A percentile compares a stretch with the other conserved stretches of the same genome.
phyloP scores from a whole-genome alignment of 352 stramenopile genomes.

The Pythium chondricola region DNA sequence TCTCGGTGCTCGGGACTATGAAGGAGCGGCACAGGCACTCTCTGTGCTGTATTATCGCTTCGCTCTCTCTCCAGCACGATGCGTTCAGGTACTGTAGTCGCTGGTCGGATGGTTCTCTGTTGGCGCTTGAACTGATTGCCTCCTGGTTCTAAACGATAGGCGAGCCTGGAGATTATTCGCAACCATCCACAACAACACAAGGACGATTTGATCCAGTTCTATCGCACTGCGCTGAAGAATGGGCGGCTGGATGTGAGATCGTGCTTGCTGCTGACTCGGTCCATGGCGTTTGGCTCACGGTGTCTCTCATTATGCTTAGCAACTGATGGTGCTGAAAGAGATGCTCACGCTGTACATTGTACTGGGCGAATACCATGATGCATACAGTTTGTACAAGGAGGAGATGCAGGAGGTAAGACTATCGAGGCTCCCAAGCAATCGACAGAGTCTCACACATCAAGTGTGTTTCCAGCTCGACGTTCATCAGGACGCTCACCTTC shows the following conservation, averaged over 20 bases:
- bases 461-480: conserved; percentile 28
- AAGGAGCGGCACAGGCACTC: conserved; percentile 56
- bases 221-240: conserved; percentile 35
- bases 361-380: conserved; percentile 74
- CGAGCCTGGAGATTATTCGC: conserved; percentile 72
- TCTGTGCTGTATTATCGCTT: conserved; percentile 68
- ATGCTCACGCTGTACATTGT: conserved; percentile 64
- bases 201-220: conserved; percentile 53
- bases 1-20: conserved; percentile 62
- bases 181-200: conserved; percentile 36
- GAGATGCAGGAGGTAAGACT: conserved; percentile 69
- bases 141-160: no score
- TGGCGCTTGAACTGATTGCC: no score
- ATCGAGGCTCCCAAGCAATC: no score
- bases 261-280: neutral
- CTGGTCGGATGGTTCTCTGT: no score
- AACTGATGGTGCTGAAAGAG: conserved; percentile 64
- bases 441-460: no score
- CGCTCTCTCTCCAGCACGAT: conserved; percentile 41
- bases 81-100: conserved; percentile 66
- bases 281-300: no score
- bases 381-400: conserved; percentile 70
- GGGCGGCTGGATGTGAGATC: conserved; percentile 42
- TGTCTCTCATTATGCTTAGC: no score
- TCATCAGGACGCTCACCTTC: conserved; percentile 48